Conservation (phyloP, 352 stramenopile genomes). For the Phytophthora pseudosyringae region DNA sequence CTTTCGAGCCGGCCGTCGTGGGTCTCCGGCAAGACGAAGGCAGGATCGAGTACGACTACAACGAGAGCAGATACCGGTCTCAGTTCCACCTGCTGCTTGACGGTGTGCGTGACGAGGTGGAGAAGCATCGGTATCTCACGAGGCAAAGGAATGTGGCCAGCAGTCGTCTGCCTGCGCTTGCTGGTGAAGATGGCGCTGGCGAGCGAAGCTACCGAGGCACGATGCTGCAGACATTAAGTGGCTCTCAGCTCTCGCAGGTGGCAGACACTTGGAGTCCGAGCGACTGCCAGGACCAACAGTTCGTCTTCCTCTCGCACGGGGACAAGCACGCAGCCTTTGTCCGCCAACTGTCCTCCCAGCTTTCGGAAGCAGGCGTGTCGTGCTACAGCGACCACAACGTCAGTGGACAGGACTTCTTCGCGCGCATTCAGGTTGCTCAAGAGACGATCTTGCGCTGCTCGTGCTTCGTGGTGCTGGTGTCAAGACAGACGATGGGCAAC, state of each 20-base stretch:
- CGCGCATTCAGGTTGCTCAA: conserved; percentile 33
- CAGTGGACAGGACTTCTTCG: conserved; percentile 21
- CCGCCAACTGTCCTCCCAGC: conserved; percentile 5
- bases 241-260: not conserved
- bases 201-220: conserved; percentile 13
- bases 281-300: conserved; percentile 10
- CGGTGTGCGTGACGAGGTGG: conserved; percentile 55
- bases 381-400: conserved; percentile 29
- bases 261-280: conserved; percentile 5
- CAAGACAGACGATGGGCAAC: conserved; percentile 57
- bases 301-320: conserved; percentile 31
- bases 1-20: conserved; percentile 69
- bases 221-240: conserved; percentile 19
- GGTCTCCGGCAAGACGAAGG: conserved; percentile 26
- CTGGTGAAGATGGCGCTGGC: not conserved
- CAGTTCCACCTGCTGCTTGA: conserved; percentile 50
- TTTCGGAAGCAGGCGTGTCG: conserved; percentile 4
- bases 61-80: conserved; percentile 24
- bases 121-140: conserved; percentile 36
- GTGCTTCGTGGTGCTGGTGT: conserved; percentile 73
- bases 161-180: not conserved
- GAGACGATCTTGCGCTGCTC: conserved; percentile 77
- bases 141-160: conserved; percentile 54
- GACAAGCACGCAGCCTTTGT: conserved; percentile 24
- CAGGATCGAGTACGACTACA: conserved; percentile 30